Percentiles rank a stretch among this genome's conserved stretches.
Evolutionary conservation across 108 stramenopile species (phyloP).

Genomic region (Fistulifera pelliculosa): DNA sequence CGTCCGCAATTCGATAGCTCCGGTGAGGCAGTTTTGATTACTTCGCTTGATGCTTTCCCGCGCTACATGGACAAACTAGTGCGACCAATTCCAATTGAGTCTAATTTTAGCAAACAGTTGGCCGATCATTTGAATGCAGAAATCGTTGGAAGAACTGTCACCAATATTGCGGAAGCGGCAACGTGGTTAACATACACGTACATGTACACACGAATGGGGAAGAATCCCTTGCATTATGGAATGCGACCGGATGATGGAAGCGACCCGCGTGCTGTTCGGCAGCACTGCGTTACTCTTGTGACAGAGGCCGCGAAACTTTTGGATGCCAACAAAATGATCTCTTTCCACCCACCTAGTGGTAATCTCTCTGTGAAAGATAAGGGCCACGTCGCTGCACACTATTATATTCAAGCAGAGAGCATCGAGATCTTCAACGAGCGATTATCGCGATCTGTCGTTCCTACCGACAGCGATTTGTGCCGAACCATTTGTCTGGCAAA

Average conservation of each 20-base stretch:
- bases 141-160: conserved; percentile 94
- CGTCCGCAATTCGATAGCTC: conserved; percentile 86
- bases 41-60: conserved; percentile 79
- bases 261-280: conserved; percentile 64
- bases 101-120: conserved; percentile 86
- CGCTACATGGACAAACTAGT: conserved; percentile 93
- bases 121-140: conserved; percentile 99
- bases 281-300: conserved; percentile 54
- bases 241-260: conserved; percentile 65
- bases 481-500: conserved; percentile 83
- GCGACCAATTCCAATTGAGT: conserved; percentile 91
- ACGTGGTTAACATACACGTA: conserved; percentile 97
- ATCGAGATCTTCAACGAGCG: conserved; percentile 90
- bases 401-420: conserved; percentile 93
- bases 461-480: conserved; percentile 71
- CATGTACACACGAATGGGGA: conserved; percentile 90
- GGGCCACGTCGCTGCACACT: conserved; percentile 96
- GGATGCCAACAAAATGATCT: conserved; percentile 81
- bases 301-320: conserved; percentile 74
- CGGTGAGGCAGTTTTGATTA: conserved; percentile 96
- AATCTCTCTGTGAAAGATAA: conserved; percentile 88
- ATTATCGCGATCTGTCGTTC: conserved; percentile 22
- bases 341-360: conserved; percentile 74
- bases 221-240: conserved; percentile 93
- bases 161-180: conserved; percentile 85